Conservation (phyloP, 768 basidiomycete species). For the Cystofilobasidium macerans region DNA sequence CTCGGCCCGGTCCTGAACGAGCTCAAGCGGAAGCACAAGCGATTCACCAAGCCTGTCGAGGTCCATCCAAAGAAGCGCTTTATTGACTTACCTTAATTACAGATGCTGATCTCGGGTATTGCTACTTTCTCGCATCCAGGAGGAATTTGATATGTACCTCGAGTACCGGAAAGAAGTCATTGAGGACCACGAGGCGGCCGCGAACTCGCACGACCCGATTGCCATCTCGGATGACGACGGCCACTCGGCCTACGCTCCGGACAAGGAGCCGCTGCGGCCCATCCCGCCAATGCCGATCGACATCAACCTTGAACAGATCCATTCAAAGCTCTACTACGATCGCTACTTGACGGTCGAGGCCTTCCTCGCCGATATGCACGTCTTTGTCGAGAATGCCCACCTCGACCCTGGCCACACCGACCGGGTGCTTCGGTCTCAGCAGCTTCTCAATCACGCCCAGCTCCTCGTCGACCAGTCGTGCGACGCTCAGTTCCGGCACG, state of each 20-base stretch:
- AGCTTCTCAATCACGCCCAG: slow-evolving; percentile 69
- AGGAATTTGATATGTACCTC: slow-evolving; percentile 54
- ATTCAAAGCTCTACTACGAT: slow-evolving; percentile 56
- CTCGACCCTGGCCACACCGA: slow-evolving; percentile 66
- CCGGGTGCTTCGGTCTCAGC: slow-evolving; percentile 65
- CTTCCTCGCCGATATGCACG: slow-evolving; percentile 56
- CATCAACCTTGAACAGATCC: slow-evolving; percentile 87
- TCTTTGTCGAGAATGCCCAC: slow-evolving; percentile 48
- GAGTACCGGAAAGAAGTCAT: slow-evolving; percentile 29
- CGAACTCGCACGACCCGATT: slow-evolving; percentile 7
- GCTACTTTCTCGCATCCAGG: slow-evolving; percentile 40
- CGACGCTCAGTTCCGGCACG: slow-evolving; percentile 61
- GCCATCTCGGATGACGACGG: slow-evolving; percentile 4
- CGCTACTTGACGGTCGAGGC: slow-evolving; percentile 78
- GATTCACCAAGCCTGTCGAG: slow-evolving; percentile 67
- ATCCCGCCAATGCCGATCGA: slow-evolving; percentile 47
- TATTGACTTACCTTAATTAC: neutral
- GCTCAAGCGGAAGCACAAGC: slow-evolving; percentile 81
- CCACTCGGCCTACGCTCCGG: neutral
- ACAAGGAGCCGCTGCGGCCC: slow-evolving; percentile 35
- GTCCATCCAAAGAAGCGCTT: slow-evolving; percentile 40
- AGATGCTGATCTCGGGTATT: neutral
- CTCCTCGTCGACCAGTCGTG: slow-evolving; percentile 79
- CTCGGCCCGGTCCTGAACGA: slow-evolving; percentile 80
- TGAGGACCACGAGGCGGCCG: slow-evolving; percentile 22